Evolutionary conservation across 1,284 basidiomycete species (phyloP).

Genomic region (Puccinia novopanici): DNA sequence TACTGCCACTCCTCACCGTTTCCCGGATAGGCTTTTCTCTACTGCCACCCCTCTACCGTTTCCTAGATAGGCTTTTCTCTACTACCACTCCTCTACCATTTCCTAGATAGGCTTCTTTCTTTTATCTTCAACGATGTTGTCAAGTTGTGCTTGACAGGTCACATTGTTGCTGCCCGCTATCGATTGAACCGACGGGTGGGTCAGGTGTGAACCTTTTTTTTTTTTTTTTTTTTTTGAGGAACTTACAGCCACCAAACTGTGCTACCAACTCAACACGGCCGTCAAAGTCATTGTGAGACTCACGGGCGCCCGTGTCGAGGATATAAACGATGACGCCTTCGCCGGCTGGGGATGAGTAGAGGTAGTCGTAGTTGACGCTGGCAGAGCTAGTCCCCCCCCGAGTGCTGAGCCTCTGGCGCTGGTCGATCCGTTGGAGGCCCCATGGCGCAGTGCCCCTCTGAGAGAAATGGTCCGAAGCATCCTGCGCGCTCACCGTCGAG

Average conservation of each 20-base stretch:
- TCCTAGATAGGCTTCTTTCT: no score
- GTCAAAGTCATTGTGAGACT: slow-evolving; percentile 33
- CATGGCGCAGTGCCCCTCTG: slow-evolving; percentile 48
- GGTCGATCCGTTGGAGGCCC: slow-evolving; percentile 41
- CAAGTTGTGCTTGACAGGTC: not conserved
- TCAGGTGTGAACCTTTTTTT: no score
- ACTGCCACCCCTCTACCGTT: no score
- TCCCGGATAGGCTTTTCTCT: no score
- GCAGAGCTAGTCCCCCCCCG: slow-evolving; percentile 19
- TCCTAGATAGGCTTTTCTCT: no score
- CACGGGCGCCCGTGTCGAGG: slow-evolving; percentile 40
- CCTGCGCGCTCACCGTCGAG: not conserved
- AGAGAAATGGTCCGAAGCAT: not conserved
- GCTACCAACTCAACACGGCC: slow-evolving; percentile 40
- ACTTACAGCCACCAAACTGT: slow-evolving; percentile 49
- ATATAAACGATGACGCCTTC: slow-evolving; percentile 37
- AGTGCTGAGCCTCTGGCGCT: not conserved
- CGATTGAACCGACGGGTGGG: not conserved
- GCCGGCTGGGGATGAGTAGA: slow-evolving; percentile 35
- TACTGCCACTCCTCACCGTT: no score
- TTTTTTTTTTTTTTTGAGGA: no score
- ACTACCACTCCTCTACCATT: no score
- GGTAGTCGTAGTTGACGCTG: slow-evolving; percentile 35
- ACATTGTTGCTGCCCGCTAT: not conserved
- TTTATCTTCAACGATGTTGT: no score